Percentiles rank a stretch among this genome's conserved stretches.
Conservation (phyloP, 2,329 filamentous ascomycete species). For the Apiospora marii region DNA sequence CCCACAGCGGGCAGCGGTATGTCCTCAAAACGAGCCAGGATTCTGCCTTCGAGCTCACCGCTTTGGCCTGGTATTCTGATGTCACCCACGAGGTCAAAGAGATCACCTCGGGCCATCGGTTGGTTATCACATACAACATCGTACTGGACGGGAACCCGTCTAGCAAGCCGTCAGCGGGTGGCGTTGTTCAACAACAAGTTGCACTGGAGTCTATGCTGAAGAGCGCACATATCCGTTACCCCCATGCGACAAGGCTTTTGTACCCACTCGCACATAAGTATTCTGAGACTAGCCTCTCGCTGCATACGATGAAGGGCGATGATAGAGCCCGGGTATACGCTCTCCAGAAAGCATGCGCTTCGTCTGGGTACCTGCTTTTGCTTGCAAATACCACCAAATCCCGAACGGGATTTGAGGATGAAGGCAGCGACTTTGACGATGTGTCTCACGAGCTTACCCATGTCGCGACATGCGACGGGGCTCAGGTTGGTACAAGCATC, state of each 20-base stretch:
- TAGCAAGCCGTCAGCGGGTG: background rate
- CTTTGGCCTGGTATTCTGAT: constrained; percentile 55
- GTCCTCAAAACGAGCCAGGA: constrained; percentile 41
- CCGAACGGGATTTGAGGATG: background rate
- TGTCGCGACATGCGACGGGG: constrained; percentile 27
- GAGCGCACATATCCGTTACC: constrained; percentile 24
- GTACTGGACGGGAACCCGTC: constrained; percentile 40
- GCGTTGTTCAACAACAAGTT: background rate
- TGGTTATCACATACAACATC: constrained; percentile 59
- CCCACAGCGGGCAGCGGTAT: constrained; percentile 42
- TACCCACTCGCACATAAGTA: constrained; percentile 38
- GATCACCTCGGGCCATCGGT: constrained; percentile 51
- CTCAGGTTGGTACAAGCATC: background rate
- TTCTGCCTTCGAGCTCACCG: constrained; percentile 42
- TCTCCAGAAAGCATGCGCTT: constrained; percentile 29
- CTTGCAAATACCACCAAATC: constrained; percentile 34
- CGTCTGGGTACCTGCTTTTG: constrained; percentile 30
- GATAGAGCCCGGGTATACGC: constrained; percentile 32
- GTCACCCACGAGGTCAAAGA: constrained; percentile 55
- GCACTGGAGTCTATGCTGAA: constrained; percentile 25
- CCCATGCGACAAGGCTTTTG: constrained; percentile 23
- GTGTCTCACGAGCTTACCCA: constrained; percentile 23
- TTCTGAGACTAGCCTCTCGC: constrained; percentile 32
- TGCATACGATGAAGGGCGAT: constrained; percentile 36
- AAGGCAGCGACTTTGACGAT: constrained; percentile 14